These are phyloP conservation scores for Xenosphaeropsis pyriputrescens DNA, from an alignment of 2,329 filamentous ascomycete genomes.

Conservation along the genomic window DNA sequence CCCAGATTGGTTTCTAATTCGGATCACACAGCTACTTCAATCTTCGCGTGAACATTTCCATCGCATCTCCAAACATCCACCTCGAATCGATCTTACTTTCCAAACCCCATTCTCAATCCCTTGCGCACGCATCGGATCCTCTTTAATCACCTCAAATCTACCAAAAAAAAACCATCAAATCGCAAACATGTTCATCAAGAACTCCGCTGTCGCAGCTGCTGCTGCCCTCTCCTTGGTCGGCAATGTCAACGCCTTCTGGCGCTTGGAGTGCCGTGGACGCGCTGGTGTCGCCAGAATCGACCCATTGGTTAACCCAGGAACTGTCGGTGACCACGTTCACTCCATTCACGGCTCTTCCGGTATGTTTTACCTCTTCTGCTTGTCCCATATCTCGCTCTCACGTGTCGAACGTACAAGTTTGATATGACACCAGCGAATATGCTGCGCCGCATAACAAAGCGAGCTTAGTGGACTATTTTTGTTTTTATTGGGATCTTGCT, in stretches of 20 bases:
- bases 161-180: background rate
- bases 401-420: background rate
- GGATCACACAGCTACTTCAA: too few relatives aligned
- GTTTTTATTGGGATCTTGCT: background rate
- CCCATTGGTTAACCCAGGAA: slow-evolving; percentile 53
- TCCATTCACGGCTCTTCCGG: slow-evolving; percentile 61
- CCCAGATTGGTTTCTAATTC: too few relatives aligned
- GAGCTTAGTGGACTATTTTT: background rate
- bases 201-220: background rate
- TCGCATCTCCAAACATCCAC: too few relatives aligned
- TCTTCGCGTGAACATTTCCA: too few relatives aligned
- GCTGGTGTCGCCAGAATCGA: slow-evolving; percentile 61
- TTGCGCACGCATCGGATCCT: too few relatives aligned
- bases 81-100: too few relatives aligned
- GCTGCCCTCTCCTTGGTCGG: slow-evolving; percentile 1
- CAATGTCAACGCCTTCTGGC: slow-evolving; percentile 60
- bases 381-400: background rate
- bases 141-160: too few relatives aligned
- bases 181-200: background rate
- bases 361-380: slow-evolving; percentile 26
- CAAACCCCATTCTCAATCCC: too few relatives aligned
- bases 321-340: slow-evolving; percentile 52
- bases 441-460: too few relatives aligned
- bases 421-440: too few relatives aligned
- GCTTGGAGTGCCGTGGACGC: slow-evolving; percentile 67